These are phyloP conservation scores for Neurospora sp. DNA, from an alignment of 495 filamentous ascomycete species.

Conservation along the genomic window DNA sequence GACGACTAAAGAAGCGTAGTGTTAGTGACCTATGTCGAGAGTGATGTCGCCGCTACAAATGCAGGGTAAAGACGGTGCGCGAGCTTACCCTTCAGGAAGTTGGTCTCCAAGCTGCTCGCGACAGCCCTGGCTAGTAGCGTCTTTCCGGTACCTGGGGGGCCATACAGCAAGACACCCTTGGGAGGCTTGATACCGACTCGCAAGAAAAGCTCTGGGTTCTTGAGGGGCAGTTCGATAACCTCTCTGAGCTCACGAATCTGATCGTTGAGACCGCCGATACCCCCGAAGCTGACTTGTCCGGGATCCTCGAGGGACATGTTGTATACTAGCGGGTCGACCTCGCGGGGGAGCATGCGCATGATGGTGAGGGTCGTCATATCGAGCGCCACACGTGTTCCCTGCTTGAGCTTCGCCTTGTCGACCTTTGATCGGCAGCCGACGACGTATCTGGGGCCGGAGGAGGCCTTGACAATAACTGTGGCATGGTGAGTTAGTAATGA, in stretches of 20 bases:
- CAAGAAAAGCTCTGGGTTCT: slow-evolving; percentile 96
- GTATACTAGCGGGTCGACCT: slow-evolving; percentile 97
- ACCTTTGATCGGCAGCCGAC: slow-evolving; percentile 98
- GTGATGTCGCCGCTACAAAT: slow-evolving; percentile 5
- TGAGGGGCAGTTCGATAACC: slow-evolving; percentile 95
- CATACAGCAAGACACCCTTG: slow-evolving; percentile 95
- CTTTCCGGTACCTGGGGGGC: slow-evolving; percentile 96
- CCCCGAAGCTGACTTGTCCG: slow-evolving; percentile 95
- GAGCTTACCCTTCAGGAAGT: slow-evolving; percentile 84
- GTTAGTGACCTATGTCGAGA: slow-evolving; percentile 9
- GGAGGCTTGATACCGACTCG: slow-evolving; percentile 98
- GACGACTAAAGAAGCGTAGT: slow-evolving; percentile 52
- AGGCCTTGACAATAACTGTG: slow-evolving; percentile 68
- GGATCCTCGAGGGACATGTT: slow-evolving; percentile 99
- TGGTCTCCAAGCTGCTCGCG: slow-evolving; percentile 93
- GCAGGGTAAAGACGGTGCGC: not conserved
- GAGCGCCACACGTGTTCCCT: slow-evolving; percentile 94
- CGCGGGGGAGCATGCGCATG: slow-evolving; percentile 98
- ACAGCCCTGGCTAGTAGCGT: slow-evolving; percentile 92
- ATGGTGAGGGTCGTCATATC: slow-evolving; percentile 99
- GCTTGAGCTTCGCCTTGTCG: slow-evolving; percentile 91
- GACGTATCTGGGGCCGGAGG: slow-evolving; percentile 94
- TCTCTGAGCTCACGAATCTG: slow-evolving; percentile 97
- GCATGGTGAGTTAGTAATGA: not conserved
- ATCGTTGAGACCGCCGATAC: slow-evolving; percentile 97